These are phyloP conservation scores for Chionographis japonica DNA, from an alignment of 106 monocot genomes.

Conservation along the genomic window DNA sequence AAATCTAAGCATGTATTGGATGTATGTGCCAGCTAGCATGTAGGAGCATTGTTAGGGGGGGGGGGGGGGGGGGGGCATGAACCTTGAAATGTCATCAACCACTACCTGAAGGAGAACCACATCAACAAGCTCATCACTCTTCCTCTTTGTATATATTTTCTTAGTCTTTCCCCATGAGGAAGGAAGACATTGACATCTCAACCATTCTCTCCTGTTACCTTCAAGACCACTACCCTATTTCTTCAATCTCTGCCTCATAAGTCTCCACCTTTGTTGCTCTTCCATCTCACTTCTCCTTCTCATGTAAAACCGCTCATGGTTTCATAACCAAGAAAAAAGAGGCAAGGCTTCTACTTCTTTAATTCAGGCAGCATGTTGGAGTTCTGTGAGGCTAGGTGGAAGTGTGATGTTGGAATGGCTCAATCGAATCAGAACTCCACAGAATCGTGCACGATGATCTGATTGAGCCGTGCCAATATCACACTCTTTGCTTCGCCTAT, in stretches of 20 bases:
- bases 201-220: neutral
- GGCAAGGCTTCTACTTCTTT: too few relatives aligned
- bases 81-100: slow-evolving; percentile 3
- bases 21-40: neutral
- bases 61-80: neutral
- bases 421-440: slow-evolving; percentile 17
- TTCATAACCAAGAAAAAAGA: too few relatives aligned
- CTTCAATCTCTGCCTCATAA: neutral
- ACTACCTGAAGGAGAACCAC: neutral
- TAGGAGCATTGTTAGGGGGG: neutral
- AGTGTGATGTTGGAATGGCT: slow-evolving; percentile 43
- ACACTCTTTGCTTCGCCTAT: slow-evolving; percentile 15
- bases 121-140: neutral
- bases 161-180: neutral
- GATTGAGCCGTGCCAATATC: slow-evolving; percentile 73
- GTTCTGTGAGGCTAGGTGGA: neutral
- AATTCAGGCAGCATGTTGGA: too few relatives aligned
- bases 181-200: slow-evolving; percentile 25
- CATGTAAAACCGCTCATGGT: neutral
- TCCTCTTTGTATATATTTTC: neutral
- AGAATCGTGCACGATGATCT: slow-evolving; percentile 3
- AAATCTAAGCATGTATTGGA: too few relatives aligned
- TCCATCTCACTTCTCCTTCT: neutral
- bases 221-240: neutral
- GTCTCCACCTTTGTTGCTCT: neutral